Conservation (phyloP, 2,329 filamentous ascomycete species). For the Trichoderma atrobrunneum region DNA sequence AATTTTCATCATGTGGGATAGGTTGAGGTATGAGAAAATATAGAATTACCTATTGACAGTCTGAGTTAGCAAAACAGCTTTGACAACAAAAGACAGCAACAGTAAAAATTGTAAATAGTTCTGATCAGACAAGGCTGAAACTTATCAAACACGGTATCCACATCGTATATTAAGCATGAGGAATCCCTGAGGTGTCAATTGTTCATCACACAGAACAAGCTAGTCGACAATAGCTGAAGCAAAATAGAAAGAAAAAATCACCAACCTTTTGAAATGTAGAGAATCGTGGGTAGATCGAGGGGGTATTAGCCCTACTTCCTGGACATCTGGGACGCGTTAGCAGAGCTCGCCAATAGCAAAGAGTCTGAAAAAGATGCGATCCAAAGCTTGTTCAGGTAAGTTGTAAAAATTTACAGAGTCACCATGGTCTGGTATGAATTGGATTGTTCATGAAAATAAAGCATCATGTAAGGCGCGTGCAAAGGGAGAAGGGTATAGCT, state of each 20-base stretch:
- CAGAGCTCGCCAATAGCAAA: not conserved
- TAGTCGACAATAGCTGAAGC: slow-evolving; percentile 18
- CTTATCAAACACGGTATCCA: slow-evolving; percentile 57
- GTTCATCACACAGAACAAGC: slow-evolving; percentile 55
- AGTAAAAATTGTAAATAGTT: slow-evolving; percentile 28
- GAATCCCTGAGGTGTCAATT: slow-evolving; percentile 63
- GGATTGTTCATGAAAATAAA: slow-evolving; percentile 55
- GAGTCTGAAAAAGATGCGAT: slow-evolving; percentile 18
- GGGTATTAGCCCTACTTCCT: not conserved
- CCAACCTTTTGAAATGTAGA: slow-evolving; percentile 46
- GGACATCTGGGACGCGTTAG: slow-evolving; percentile 22
- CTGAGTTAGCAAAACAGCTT: slow-evolving; percentile 37
- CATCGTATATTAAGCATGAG: slow-evolving; percentile 65
- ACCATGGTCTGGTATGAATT: slow-evolving; percentile 60
- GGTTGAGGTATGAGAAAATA: slow-evolving; percentile 6
- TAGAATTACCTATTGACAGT: slow-evolving; percentile 42
- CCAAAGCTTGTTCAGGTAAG: slow-evolving; percentile 52
- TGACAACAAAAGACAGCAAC: slow-evolving; percentile 23
- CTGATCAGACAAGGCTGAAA: slow-evolving; percentile 69
- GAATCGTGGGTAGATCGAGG: not conserved
- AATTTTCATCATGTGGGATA: slow-evolving; percentile 56
- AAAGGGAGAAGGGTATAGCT: slow-evolving; percentile 12
- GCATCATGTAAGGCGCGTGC: slow-evolving; percentile 31
- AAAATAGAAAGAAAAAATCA: slow-evolving; percentile 23
- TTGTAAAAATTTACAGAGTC: slow-evolving; percentile 48